These are phyloP conservation scores for Ramaria sp. DNA, from an alignment of 768 basidiomycete genomes.

Conservation along the genomic window DNA sequence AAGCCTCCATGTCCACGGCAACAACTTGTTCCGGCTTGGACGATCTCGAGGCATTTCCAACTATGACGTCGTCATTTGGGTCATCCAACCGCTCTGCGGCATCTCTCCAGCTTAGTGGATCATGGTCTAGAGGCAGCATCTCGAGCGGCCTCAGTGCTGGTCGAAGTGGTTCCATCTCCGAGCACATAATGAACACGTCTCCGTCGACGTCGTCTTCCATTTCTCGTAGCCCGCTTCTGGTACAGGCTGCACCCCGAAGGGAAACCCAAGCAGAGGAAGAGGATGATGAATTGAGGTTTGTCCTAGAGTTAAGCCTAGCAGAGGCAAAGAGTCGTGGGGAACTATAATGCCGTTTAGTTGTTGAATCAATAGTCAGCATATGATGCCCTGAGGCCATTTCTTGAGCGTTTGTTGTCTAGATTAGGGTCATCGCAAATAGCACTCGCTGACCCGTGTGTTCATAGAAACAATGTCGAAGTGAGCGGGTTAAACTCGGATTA, in stretches of 20 bases:
- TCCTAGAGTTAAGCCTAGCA: conserved; percentile 59
- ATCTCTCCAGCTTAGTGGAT: conserved; percentile 8
- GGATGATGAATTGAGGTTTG: conserved; percentile 55
- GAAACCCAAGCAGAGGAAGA: conserved; percentile 25
- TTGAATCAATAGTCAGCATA: no score
- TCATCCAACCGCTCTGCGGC: conserved; percentile 23
- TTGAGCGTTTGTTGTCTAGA: no score
- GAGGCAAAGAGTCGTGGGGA: conserved; percentile 37
- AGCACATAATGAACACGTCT: conserved; percentile 11
- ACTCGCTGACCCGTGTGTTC: no score
- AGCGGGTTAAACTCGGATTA: no score
- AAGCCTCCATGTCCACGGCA: conserved; percentile 23
- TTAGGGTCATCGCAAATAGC: no score
- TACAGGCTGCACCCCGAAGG: background rate
- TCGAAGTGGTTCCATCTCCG: conserved; percentile 7
- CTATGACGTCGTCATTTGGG: conserved; percentile 27
- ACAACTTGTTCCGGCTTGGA: conserved; percentile 17
- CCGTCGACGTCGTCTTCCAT: conserved; percentile 12
- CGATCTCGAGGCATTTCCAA: conserved; percentile 11
- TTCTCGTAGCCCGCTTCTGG: conserved; percentile 5
- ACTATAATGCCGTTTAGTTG: no score
- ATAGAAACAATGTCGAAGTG: no score
- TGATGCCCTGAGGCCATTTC: no score
- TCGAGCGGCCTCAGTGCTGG: background rate
- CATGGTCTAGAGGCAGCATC: conserved; percentile 4